Conservation (phyloP, 2,329 filamentous ascomycete species). For the Fusarium duplospermum region DNA sequence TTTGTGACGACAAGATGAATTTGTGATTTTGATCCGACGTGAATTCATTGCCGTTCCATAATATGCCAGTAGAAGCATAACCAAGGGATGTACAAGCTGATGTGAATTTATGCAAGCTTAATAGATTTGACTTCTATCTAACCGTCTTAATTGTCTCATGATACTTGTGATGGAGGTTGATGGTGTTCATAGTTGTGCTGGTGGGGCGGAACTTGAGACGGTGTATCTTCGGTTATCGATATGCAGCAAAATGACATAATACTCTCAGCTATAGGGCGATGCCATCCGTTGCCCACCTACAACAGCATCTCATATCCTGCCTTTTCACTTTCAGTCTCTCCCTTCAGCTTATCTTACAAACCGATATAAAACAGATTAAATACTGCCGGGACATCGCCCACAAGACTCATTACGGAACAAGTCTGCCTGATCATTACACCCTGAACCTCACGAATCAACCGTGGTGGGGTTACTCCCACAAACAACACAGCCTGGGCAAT, state of each 20-base stretch:
- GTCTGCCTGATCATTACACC: neutral
- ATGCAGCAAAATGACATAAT: neutral
- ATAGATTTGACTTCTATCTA: neutral
- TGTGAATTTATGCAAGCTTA: neutral
- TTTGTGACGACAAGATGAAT: neutral
- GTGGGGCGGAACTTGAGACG: neutral
- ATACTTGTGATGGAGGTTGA: neutral
- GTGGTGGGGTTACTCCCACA: conserved; percentile 37
- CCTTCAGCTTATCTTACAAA: neutral
- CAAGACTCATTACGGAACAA: neutral
- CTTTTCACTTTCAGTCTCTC: neutral
- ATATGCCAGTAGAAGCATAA: neutral
- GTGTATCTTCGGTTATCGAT: conserved; percentile 1
- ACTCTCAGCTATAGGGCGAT: neutral
- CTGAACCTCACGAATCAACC: neutral
- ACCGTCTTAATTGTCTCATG: neutral
- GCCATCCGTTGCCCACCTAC: neutral
- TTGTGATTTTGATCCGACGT: neutral
- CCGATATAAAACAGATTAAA: neutral
- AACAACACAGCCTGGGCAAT: conserved; percentile 30
- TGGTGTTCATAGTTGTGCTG: neutral
- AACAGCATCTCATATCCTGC: neutral
- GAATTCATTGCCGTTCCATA: neutral
- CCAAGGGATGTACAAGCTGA: neutral
- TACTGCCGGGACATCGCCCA: neutral